These are phyloP conservation scores for Talaromyces wortmannii DNA, from an alignment of 495 filamentous ascomycete species.

Conservation along the genomic window DNA sequence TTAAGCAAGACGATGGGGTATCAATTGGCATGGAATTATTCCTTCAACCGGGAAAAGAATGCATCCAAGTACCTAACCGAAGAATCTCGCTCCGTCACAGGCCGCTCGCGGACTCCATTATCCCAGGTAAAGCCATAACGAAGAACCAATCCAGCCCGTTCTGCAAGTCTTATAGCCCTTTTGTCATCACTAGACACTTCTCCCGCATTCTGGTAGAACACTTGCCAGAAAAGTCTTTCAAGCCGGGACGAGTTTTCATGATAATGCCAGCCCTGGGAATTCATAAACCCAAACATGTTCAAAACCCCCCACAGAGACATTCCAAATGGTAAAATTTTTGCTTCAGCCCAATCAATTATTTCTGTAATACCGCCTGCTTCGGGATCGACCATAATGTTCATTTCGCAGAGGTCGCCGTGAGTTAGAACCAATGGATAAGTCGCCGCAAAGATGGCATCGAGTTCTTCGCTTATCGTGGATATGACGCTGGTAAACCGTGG, in stretches of 20 bases:
- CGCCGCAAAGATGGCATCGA: constrained; percentile 20
- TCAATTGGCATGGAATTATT: not conserved
- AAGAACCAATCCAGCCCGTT: not conserved
- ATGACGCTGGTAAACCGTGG: constrained; percentile 2
- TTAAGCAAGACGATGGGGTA: too few relatives aligned
- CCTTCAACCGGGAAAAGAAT: not conserved
- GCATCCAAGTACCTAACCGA: not conserved
- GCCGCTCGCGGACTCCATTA: not conserved
- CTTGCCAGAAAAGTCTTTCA: constrained; percentile 18
- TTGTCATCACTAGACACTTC: constrained; percentile 10
- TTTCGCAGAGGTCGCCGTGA: constrained; percentile 36
- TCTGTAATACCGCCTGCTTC: constrained; percentile 32
- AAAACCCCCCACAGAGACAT: constrained; percentile 32
- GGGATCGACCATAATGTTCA: constrained; percentile 36
- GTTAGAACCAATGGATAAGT: constrained; percentile 34
- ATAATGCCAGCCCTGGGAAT: constrained; percentile 30
- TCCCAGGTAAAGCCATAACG: not conserved
- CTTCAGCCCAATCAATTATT: constrained; percentile 40
- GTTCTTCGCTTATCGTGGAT: constrained; percentile 9
- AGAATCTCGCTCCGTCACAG: not conserved
- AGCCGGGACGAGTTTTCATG: constrained; percentile 12
- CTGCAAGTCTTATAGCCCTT: constrained; percentile 3
- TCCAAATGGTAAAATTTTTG: constrained; percentile 36
- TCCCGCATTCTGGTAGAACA: constrained; percentile 10
- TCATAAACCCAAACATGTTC: constrained; percentile 30